Percentiles rank a stretch among this genome's conserved stretches.
These are phyloP conservation scores for Paecilomyces dactylethromorphus DNA, from an alignment of 2,329 filamentous ascomycete genomes.

Conservation along the genomic window DNA sequence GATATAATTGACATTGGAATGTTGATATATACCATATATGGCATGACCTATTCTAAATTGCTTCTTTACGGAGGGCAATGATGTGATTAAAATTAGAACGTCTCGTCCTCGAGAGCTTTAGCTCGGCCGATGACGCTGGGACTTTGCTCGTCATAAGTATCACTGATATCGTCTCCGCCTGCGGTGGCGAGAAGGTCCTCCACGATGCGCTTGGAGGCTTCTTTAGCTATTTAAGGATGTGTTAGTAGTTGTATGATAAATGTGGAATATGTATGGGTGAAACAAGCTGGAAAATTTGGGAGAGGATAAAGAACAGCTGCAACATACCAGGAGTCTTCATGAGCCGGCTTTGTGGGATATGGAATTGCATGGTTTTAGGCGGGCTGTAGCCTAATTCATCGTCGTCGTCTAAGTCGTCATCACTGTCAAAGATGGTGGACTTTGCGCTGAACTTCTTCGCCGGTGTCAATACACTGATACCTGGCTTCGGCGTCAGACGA, in stretches of 20 bases:
- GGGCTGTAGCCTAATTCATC: conserved; percentile 68
- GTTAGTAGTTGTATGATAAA: neutral
- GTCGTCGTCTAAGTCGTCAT: conserved; percentile 51
- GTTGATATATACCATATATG: neutral
- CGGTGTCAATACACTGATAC: conserved; percentile 80
- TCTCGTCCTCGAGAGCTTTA: conserved; percentile 39
- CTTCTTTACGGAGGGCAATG: neutral
- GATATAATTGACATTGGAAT: neutral
- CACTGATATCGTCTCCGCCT: conserved; percentile 31
- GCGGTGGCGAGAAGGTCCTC: conserved; percentile 42
- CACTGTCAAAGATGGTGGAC: conserved; percentile 40
- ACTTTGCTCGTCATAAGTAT: conserved; percentile 25
- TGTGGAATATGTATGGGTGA: neutral
- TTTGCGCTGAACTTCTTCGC: conserved; percentile 22
- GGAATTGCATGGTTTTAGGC: conserved; percentile 63
- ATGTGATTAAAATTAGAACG: conserved; percentile 27
- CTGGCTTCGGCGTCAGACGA: conserved; percentile 58
- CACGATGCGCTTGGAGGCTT: conserved; percentile 45
- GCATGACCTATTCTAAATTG: neutral
- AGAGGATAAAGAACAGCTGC: neutral
- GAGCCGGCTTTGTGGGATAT: conserved; percentile 43
- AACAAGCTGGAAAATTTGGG: neutral
- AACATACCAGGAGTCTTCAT: conserved; percentile 43
- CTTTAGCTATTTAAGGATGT: conserved; percentile 30
- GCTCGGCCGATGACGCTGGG: conserved; percentile 39